phyloP scores from a whole-genome alignment of 202 grass and related monocot genomes.

The Musa balbisiana region DNA sequence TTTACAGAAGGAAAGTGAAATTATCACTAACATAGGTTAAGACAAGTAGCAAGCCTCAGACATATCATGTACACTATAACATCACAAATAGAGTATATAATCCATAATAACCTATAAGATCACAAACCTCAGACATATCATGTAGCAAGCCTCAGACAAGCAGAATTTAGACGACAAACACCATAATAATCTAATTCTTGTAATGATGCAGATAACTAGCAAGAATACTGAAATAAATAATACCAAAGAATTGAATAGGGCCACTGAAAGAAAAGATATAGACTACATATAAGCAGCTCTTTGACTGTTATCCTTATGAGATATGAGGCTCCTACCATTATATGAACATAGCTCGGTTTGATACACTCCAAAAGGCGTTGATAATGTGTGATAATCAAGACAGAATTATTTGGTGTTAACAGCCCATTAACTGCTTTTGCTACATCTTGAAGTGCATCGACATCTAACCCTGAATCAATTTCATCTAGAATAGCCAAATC shows the following conservation, averaged over 20 bases:
- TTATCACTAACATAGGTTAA: neutral
- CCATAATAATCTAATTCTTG: neutral
- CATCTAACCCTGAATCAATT: constrained; percentile 96
- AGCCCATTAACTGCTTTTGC: constrained; percentile 74
- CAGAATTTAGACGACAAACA: neutral
- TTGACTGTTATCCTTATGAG: too few relatives aligned
- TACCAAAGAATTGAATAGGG: neutral
- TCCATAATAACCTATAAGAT: too few relatives aligned
- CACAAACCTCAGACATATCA: too few relatives aligned
- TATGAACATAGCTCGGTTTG: constrained; percentile 77
- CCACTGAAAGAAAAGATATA: neutral
- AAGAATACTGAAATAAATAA: too few relatives aligned
- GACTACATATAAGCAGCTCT: neutral
- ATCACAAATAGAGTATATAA: neutral
- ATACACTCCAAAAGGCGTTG: constrained; percentile 87
- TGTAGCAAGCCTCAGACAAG: neutral
- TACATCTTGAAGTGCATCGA: constrained; percentile 92
- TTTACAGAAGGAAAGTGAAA: neutral
- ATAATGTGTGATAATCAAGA: constrained; percentile 97
- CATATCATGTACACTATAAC: neutral
- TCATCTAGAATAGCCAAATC: constrained; percentile 97
- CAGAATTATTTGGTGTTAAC: constrained; percentile 61
- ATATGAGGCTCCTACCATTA: constrained; percentile 58
- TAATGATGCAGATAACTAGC: neutral
- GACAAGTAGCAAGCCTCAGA: neutral